Conservation (phyloP, 345 rosid species). For the Lepidium africanum region DNA sequence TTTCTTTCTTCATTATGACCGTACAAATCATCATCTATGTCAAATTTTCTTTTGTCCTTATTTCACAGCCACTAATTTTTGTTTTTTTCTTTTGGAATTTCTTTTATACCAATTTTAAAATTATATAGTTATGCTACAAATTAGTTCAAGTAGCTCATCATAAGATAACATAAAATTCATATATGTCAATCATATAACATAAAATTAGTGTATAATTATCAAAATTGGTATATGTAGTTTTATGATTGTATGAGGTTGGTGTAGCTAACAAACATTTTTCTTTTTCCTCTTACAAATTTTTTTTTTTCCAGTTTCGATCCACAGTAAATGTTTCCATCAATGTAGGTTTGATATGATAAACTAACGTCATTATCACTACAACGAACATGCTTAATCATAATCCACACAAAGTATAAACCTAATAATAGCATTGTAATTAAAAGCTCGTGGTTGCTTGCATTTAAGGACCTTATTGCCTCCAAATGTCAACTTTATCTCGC, state of each 20-base stretch:
- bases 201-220: too few species aligned
- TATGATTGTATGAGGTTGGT: too few species aligned
- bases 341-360: background rate
- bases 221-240: too few species aligned
- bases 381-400: constrained; percentile 6
- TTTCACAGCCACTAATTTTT: background rate
- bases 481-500: constrained; percentile 15
- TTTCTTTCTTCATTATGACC: constrained; percentile 9
- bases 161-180: too few species aligned
- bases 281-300: too few species aligned
- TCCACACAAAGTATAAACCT: background rate
- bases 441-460: background rate
- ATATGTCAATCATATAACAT: too few species aligned
- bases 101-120: too few species aligned
- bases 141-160: too few species aligned
- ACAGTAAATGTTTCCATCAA: background rate
- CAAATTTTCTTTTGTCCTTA: background rate
- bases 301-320: too few species aligned
- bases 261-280: too few species aligned
- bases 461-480: background rate
- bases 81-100: background rate
- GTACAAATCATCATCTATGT: constrained; percentile 1
- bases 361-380: constrained; percentile 1
- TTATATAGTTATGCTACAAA: too few species aligned
- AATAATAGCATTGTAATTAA: background rate